Evolutionary conservation across 306 rosid species (phyloP), one percentile per base, ranked within the genome.

Genomic region (Mimosa pudica): DNA sequence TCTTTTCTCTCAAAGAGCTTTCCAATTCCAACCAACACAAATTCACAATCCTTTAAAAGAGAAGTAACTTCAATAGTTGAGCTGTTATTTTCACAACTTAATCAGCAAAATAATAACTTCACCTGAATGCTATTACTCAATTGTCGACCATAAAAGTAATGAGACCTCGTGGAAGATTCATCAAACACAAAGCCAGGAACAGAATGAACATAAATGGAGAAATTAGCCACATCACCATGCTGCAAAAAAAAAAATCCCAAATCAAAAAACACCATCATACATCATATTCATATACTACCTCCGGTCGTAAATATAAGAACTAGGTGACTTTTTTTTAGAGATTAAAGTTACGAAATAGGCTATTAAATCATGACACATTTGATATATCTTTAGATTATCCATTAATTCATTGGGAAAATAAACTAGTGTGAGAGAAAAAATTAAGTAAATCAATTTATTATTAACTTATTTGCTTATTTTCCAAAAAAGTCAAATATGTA

Each of bases 151-250:
- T 85, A 81, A 82, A 88, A 88, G 79, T 80, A 84, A 17, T 58
- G 77, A 8, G 92, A 88, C 87, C 75, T 84, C 0, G 85, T 77
- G 1, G 84, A 84, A 14, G 89, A 85, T 57, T 86, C 87, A 63
- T 88, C 85, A 61, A 88, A 82, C 79, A 80, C 85, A 76, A 84
- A 80, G 14, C 89, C 85, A 7, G 92, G 92, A 20, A 82, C 17
- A 10, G 92, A 88, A 79, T 88, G 92, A 75, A 87, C 83, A 74
- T 84, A 89, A 80, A 91, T 84, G 63, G 93, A 87, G 81, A 91
- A 91, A 24, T 79, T 87, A 8, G 88, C 77, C 32, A 80, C 86
- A 71, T 86, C 88, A 38, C 74, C 93, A 70, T 87, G 84, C 91
- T 90, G 30, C 30, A 24, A 38, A 38, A 38, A 38, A 74, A 70